Percentiles rank a stretch among this genome's conserved stretches.
These are phyloP conservation scores for Myxozyma neotropica DNA, from an alignment of 805 yeast species.

Conservation along the genomic window DNA sequence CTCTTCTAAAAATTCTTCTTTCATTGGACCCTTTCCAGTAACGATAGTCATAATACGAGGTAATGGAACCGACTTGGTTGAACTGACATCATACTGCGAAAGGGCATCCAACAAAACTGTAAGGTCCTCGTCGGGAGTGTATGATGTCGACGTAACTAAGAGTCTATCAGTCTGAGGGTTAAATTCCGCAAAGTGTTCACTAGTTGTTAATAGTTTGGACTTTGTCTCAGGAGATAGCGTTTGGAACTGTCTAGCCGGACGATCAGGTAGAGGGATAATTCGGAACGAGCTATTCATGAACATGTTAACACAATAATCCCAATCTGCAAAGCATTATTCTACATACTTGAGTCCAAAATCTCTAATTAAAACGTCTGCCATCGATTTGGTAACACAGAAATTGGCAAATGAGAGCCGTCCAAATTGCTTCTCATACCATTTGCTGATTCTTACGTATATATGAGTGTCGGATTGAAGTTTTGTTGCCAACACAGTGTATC, in stretches of 20 bases:
- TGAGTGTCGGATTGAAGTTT: constrained; percentile 54
- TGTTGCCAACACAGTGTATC: constrained; percentile 76
- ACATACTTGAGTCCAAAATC: constrained; percentile 56
- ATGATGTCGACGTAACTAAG: constrained; percentile 86
- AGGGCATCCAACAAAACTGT: constrained; percentile 68
- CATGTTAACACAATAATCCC: not conserved
- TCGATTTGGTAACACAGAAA: constrained; percentile 75
- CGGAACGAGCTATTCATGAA: constrained; percentile 40
- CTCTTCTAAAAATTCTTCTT: constrained; percentile 56
- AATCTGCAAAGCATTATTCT: not conserved
- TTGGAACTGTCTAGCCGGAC: constrained; percentile 72
- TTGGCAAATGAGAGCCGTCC: constrained; percentile 66
- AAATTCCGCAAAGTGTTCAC: constrained; percentile 44
- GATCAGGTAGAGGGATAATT: constrained; percentile 74
- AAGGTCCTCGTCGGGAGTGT: constrained; percentile 95
- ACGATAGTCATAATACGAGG: constrained; percentile 61
- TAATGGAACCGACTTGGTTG: constrained; percentile 16
- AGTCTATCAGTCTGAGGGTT: constrained; percentile 55
- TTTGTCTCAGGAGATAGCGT: constrained; percentile 49
- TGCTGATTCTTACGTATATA: constrained; percentile 63
- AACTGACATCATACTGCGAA: constrained; percentile 53
- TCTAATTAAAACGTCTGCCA: constrained; percentile 61
- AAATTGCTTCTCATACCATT: constrained; percentile 62
- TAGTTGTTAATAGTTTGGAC: constrained; percentile 41
- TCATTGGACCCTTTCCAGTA: constrained; percentile 96